Conservation (phyloP, 805 yeast genomes). For the Schwanniomyces yamadae region DNA sequence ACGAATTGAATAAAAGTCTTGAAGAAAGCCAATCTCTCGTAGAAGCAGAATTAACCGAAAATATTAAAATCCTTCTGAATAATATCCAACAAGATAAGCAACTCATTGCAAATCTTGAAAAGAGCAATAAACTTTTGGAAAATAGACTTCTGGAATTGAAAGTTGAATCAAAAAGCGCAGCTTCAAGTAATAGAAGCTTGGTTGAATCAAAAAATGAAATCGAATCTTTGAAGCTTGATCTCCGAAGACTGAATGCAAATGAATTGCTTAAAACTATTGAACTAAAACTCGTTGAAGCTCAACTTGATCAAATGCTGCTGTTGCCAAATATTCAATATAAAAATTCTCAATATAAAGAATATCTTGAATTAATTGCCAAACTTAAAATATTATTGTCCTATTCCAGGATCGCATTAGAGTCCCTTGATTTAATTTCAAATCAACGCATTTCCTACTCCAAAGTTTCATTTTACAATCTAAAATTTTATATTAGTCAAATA, state of each 20-base stretch:
- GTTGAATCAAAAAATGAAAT: conserved; percentile 8
- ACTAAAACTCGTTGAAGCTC: conserved; percentile 11
- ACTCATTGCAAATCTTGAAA: conserved; percentile 17
- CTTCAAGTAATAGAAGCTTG: not conserved
- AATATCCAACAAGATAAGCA: conserved; percentile 16
- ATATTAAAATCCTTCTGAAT: conserved; percentile 26
- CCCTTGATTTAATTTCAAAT: too few species aligned
- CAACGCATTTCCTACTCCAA: too few species aligned
- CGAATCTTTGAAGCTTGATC: conserved; percentile 16
- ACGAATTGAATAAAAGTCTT: conserved; percentile 48
- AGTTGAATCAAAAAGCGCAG: not conserved
- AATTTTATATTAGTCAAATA: too few species aligned
- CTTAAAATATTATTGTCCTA: too few species aligned
- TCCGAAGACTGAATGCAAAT: conserved; percentile 10
- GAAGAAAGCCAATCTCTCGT: conserved; percentile 45
- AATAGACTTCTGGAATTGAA: conserved; percentile 19
- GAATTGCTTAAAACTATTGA: conserved; percentile 11
- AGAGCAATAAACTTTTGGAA: conserved; percentile 18
- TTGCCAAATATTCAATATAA: too few species aligned
- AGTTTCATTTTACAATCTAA: too few species aligned
- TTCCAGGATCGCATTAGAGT: too few species aligned
- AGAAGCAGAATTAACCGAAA: conserved; percentile 42
- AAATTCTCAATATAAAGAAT: too few species aligned
- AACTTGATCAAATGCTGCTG: too few species aligned
- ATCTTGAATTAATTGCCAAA: too few species aligned